Evolutionary conservation across 2,329 filamentous ascomycete species (phyloP).

Genomic region (Xylariaceae sp.): DNA sequence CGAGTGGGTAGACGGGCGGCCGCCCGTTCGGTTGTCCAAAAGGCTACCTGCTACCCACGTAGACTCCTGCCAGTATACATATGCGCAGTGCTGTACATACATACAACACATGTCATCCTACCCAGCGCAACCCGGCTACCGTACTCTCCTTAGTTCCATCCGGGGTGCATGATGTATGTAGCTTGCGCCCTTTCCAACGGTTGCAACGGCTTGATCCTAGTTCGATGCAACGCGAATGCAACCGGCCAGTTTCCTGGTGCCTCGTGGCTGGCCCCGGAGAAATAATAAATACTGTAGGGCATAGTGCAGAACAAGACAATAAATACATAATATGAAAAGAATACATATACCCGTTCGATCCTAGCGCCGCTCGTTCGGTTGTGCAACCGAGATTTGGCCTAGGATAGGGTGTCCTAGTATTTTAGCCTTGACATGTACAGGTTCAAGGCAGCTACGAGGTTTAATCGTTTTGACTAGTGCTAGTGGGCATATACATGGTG

Average conservation of each 20-base stretch:
- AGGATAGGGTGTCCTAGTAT: neutral
- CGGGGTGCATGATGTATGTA: conserved; percentile 29
- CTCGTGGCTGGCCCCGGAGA: conserved; percentile 12
- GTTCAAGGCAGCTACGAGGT: too few species aligned
- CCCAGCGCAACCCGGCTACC: too few species aligned
- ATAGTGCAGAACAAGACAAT: neutral
- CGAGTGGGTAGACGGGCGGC: too few species aligned
- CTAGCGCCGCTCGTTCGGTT: conserved; percentile 11
- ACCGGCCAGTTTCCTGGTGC: conserved; percentile 5
- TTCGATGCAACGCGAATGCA: conserved; percentile 11
- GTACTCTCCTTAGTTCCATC: conserved; percentile 15
- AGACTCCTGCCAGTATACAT: too few species aligned
- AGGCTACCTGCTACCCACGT: too few species aligned
- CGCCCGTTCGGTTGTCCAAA: too few species aligned
- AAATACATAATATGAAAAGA: neutral
- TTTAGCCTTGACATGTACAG: too few species aligned
- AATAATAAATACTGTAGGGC: neutral
- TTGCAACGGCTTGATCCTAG: neutral
- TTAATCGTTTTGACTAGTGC: too few species aligned
- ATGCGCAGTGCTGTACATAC: too few species aligned
- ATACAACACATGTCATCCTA: too few species aligned
- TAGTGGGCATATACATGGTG: too few species aligned
- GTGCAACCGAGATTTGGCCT: neutral
- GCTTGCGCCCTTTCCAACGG: neutral
- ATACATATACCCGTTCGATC: conserved; percentile 10